Percentiles rank a stretch among this genome's conserved stretches.
Conservation (phyloP, 2,329 filamentous ascomycete genomes). For the Phialocephala subalpina region DNA sequence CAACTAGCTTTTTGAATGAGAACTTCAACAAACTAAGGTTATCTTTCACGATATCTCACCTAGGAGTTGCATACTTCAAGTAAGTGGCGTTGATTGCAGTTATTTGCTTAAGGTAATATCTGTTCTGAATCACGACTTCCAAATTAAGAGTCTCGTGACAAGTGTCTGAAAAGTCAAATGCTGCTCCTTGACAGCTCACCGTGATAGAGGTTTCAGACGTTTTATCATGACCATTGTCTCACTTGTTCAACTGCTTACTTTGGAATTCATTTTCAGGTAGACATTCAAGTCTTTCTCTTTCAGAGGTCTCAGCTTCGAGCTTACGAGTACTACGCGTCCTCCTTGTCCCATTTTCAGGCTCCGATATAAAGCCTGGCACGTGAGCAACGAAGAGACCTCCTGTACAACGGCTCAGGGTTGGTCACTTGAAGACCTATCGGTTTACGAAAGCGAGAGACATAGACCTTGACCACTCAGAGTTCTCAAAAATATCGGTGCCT, state of each 20-base stretch:
- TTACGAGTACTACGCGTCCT: conserved; percentile 25
- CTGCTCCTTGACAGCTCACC: conserved; percentile 11
- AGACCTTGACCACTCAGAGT: background rate
- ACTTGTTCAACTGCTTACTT: conserved; percentile 10
- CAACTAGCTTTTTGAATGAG: conserved; percentile 7
- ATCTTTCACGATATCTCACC: conserved; percentile 14
- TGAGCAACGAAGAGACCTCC: conserved; percentile 8
- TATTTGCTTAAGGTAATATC: background rate
- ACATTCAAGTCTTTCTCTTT: background rate
- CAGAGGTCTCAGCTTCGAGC: conserved; percentile 11
- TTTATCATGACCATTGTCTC: conserved; percentile 4
- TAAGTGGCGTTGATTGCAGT: background rate
- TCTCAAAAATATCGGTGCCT: conserved; percentile 1
- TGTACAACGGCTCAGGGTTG: background rate
- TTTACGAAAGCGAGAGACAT: background rate
- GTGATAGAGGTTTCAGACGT: conserved; percentile 11
- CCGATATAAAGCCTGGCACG: conserved; percentile 20
- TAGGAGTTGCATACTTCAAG: conserved; percentile 18
- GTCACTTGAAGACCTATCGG: background rate
- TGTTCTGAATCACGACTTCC: background rate
- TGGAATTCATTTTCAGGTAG: conserved; percentile 2
- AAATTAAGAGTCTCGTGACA: conserved; percentile 15
- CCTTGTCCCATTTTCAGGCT: conserved; percentile 19
- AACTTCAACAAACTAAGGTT: conserved; percentile 3
- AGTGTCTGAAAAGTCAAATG: conserved; percentile 12